phyloP scores from a whole-genome alignment of 2,329 filamentous ascomycete species.

The Tothia fuscella region DNA sequence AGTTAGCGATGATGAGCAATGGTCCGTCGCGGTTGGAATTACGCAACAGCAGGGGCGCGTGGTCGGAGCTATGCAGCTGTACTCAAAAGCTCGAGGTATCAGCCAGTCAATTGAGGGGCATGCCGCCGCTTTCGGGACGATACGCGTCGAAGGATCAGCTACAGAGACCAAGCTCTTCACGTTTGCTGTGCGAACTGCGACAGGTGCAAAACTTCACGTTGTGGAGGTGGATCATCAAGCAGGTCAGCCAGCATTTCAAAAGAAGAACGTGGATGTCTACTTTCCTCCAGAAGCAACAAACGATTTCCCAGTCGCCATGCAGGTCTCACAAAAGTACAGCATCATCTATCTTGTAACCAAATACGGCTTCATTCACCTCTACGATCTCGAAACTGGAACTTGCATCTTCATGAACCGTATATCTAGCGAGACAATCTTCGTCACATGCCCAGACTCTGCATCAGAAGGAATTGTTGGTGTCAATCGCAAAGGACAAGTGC shows the following conservation, averaged over 20 bases:
- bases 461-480: conserved; percentile 86
- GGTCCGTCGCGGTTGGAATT: conserved; percentile 97
- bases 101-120: conserved; percentile 98
- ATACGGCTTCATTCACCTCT: conserved; percentile 97
- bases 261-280: conserved; percentile 96
- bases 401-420: conserved; percentile 99
- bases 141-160: conserved; percentile 77
- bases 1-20: conserved; percentile 88
- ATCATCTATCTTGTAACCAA: conserved; percentile 97
- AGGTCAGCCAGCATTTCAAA: conserved; percentile 77
- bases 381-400: conserved; percentile 89
- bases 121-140: conserved; percentile 82
- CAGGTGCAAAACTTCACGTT: conserved; percentile 89
- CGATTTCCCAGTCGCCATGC: conserved; percentile 96
- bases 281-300: conserved; percentile 92
- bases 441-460: conserved; percentile 70
- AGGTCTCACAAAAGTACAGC: conserved; percentile 92
- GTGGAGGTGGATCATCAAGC: conserved; percentile 94
- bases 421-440: conserved; percentile 98
- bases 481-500: conserved; percentile 93
- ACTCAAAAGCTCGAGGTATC: conserved; percentile 89
- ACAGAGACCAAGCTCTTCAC: conserved; percentile 92
- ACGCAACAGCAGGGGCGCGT: conserved; percentile 87
- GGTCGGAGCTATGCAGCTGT: conserved; percentile 92
- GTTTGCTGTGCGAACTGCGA: conserved; percentile 82